Evolutionary conservation across 2,329 filamentous ascomycete genomes (phyloP).

Genomic region (Phialocephala sp.): DNA sequence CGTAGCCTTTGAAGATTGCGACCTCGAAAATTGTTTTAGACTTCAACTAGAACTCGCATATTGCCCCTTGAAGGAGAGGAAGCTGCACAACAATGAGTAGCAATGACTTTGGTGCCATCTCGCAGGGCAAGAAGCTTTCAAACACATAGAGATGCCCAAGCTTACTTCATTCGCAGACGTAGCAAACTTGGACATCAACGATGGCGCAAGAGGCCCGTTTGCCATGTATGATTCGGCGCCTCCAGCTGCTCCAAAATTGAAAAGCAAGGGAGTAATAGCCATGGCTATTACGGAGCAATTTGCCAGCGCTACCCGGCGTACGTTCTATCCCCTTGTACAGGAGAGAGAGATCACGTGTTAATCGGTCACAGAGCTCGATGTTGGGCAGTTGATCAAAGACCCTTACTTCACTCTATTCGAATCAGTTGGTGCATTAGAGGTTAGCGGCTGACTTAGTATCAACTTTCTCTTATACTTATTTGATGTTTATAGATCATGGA

Average conservation of each 20-base stretch:
- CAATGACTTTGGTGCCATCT: constrained; percentile 34
- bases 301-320: constrained; percentile 58
- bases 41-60: constrained; percentile 4
- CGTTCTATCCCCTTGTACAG: constrained; percentile 32
- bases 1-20: not conserved
- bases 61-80: not conserved
- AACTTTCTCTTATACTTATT: not conserved
- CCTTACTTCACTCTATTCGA: constrained; percentile 93
- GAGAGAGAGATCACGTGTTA: constrained; percentile 35
- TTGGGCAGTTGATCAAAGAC: constrained; percentile 92
- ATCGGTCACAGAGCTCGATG: constrained; percentile 65
- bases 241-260: constrained; percentile 41
- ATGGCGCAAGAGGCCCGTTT: constrained; percentile 34
- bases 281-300: constrained; percentile 66
- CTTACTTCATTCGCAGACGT: constrained; percentile 36
- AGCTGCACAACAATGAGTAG: constrained; percentile 34
- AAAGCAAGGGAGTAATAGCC: constrained; percentile 56
- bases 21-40: constrained; percentile 2
- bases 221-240: constrained; percentile 37
- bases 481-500: constrained; percentile 82
- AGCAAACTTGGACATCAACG: constrained; percentile 38
- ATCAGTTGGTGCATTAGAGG: constrained; percentile 85
- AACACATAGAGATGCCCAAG: not conserved
- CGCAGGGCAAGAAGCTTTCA: constrained; percentile 32
- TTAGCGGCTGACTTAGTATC: constrained; percentile 39